Conservation (phyloP, 1,284 basidiomycete genomes). For the Sanghuangporus sanghuang region DNA sequence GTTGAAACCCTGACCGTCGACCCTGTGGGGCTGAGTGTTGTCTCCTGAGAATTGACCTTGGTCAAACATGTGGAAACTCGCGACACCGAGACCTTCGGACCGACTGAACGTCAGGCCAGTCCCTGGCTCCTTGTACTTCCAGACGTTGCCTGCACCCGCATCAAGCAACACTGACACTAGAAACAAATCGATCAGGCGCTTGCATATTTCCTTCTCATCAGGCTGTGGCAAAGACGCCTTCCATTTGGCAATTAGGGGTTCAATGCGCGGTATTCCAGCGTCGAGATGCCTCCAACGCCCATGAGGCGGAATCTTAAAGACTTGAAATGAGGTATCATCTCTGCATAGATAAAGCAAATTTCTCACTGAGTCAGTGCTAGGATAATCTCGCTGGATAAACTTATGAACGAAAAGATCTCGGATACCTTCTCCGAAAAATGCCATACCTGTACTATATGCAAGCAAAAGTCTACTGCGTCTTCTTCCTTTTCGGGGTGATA, state of each 20-base stretch:
- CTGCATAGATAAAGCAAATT: neutral
- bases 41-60: conserved; percentile 79
- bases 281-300: conserved; percentile 91
- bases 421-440: conserved; percentile 3
- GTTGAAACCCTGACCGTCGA: conserved; percentile 57
- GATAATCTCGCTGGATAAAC: conserved; percentile 73
- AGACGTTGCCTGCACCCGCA: conserved; percentile 84
- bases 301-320: conserved; percentile 80
- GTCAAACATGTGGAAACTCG: conserved; percentile 87
- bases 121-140: conserved; percentile 69
- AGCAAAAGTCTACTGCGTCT: conserved; percentile 77
- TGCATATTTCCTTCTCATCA: conserved; percentile 57
- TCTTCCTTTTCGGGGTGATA: conserved; percentile 75
- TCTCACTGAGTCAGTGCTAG: conserved; percentile 60
- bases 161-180: conserved; percentile 91
- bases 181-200: conserved; percentile 84
- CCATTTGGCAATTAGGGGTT: conserved; percentile 56
- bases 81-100: conserved; percentile 91
- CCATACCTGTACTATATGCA: conserved; percentile 71
- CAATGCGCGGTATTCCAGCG: conserved; percentile 56
- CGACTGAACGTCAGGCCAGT: conserved; percentile 61
- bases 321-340: neutral
- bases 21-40: conserved; percentile 56
- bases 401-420: neutral
- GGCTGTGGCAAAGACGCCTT: conserved; percentile 39